Percentiles rank a stretch among this genome's conserved stretches.
Conservation (phyloP, 352 stramenopile genomes). For the Phytophthora sp. region DNA sequence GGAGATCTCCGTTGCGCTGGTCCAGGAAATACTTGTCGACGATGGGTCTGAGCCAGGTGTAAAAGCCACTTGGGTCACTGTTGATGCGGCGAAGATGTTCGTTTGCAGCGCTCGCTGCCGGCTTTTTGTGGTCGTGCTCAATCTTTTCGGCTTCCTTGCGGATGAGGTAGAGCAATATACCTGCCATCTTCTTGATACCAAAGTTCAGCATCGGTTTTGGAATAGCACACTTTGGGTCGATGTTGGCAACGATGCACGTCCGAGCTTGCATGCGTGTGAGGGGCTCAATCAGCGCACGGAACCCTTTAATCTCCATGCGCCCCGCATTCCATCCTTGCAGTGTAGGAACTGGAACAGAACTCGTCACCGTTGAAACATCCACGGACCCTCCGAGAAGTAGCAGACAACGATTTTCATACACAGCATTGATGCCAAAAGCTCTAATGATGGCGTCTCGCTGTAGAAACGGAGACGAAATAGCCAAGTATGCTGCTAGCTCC, state of each 20-base stretch:
- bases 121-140: conserved; percentile 57
- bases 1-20: conserved; percentile 38
- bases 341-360: conserved; percentile 48
- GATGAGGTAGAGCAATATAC: conserved; percentile 77
- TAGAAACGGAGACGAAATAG: conserved; percentile 73
- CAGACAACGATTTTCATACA: conserved; percentile 77
- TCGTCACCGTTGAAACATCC: conserved; percentile 37
- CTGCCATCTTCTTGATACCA: conserved; percentile 84
- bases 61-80: conserved; percentile 77
- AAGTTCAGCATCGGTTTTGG: conserved; percentile 80
- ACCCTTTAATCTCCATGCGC: conserved; percentile 76
- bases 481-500: conserved; percentile 72
- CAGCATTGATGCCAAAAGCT: conserved; percentile 80
- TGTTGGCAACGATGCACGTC: conserved; percentile 80
- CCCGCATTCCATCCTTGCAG: conserved; percentile 73
- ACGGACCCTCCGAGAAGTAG: conserved; percentile 70
- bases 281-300: conserved; percentile 79
- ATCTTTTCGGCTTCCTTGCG: conserved; percentile 84
- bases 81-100: conserved; percentile 69
- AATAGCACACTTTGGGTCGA: conserved; percentile 81
- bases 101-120: conserved; percentile 29
- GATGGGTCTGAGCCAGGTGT: conserved; percentile 70
- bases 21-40: conserved; percentile 75
- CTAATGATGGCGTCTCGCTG: conserved; percentile 73
- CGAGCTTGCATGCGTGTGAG: conserved; percentile 67